A percentile compares a stretch with the other conserved stretches of the same genome.
These are phyloP conservation scores for Botrytis galanthina DNA, from an alignment of 2,329 filamentous ascomycete genomes.

Conservation along the genomic window DNA sequence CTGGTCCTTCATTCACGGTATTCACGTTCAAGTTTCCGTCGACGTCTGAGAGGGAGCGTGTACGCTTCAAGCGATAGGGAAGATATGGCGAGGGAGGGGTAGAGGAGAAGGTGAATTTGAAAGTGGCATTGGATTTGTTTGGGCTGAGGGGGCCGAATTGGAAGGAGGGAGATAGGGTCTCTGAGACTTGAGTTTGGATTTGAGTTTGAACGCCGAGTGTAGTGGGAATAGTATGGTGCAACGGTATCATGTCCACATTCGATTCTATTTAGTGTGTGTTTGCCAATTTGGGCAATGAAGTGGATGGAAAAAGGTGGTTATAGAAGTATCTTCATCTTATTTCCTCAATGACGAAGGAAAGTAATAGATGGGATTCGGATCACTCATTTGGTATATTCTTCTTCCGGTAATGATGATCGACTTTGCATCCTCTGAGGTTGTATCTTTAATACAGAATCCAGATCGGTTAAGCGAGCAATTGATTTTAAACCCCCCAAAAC, in stretches of 20 bases:
- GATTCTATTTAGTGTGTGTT: background rate
- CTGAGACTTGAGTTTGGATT: slow-evolving; percentile 22
- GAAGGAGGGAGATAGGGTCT: background rate
- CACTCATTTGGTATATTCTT: background rate
- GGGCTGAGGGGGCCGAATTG: slow-evolving; percentile 17
- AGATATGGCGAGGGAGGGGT: slow-evolving; percentile 30
- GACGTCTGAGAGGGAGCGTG: slow-evolving; percentile 39
- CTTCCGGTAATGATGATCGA: background rate
- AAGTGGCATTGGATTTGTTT: background rate
- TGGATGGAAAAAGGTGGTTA: slow-evolving; percentile 24
- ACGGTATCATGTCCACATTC: slow-evolving; percentile 37
- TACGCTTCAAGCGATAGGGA: slow-evolving; percentile 33
- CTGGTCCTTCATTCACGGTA: slow-evolving; percentile 29
- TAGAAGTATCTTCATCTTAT: slow-evolving; percentile 37
- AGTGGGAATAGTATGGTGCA: slow-evolving; percentile 2
- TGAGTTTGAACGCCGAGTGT: slow-evolving; percentile 25
- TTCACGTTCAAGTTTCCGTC: slow-evolving; percentile 32
- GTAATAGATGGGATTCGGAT: background rate
- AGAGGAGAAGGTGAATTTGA: slow-evolving; percentile 42
- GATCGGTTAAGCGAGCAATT: background rate
- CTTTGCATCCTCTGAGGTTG: background rate
- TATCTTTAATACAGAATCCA: background rate
- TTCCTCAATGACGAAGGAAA: slow-evolving; percentile 33
- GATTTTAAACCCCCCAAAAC: background rate
- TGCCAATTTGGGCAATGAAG: background rate